phyloP scores from a whole-genome alignment of 2,329 filamentous ascomycete genomes.

The Aspergillus sp. region DNA sequence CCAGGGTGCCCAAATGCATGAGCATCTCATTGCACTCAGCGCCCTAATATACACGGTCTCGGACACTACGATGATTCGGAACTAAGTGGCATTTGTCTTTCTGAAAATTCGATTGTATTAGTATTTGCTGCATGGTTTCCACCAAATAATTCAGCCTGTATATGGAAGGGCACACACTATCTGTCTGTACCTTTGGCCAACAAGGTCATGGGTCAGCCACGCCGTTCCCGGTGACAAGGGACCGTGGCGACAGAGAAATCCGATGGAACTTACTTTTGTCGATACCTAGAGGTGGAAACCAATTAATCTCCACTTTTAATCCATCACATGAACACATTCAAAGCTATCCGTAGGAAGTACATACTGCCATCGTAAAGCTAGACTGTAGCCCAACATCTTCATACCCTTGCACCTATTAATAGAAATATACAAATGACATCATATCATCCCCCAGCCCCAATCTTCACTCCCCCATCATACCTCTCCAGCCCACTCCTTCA shows the following conservation, averaged over 20 bases:
- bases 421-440: background rate
- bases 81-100: slow-evolving; percentile 2
- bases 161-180: background rate
- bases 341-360: background rate
- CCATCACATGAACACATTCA: background rate
- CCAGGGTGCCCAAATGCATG: background rate
- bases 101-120: slow-evolving; percentile 2
- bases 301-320: background rate
- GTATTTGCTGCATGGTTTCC: slow-evolving; percentile 6
- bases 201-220: background rate
- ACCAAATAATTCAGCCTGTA: slow-evolving; percentile 2
- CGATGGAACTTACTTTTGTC: background rate
- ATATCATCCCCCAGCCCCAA: too few species aligned
- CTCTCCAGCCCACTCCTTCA: too few species aligned
- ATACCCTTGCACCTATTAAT: background rate
- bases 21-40: background rate
- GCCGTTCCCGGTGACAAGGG: background rate
- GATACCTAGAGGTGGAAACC: background rate
- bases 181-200: background rate
- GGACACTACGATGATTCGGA: background rate
- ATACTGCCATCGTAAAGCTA: background rate
- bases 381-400: background rate
- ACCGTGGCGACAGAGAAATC: background rate
- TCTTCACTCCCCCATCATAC: too few species aligned
- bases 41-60: background rate